These are phyloP conservation scores for Nevesoporus exiguus DNA, from an alignment of 768 basidiomycete genomes.

Conservation along the genomic window DNA sequence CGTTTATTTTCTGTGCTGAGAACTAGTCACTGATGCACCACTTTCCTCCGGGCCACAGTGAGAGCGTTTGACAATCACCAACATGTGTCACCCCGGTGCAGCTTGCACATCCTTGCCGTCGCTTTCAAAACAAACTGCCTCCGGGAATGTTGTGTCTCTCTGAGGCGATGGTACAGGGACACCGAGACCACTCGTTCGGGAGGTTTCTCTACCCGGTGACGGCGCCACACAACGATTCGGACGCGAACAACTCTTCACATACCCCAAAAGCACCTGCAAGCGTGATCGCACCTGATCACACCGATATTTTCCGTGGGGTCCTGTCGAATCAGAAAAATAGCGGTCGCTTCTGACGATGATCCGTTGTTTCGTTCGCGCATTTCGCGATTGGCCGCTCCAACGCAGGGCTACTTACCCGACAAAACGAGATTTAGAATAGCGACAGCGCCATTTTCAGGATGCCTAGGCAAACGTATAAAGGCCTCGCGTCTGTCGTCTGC, in stretches of 20 bases:
- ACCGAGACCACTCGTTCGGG: background rate
- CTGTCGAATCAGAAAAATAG: constrained; percentile 17
- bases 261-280: constrained; percentile 1
- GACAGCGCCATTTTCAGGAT: background rate
- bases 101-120: background rate
- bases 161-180: background rate
- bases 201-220: constrained; percentile 2
- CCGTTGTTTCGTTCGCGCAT: constrained; percentile 6
- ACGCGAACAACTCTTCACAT: background rate
- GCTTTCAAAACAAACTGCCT: background rate
- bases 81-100: background rate
- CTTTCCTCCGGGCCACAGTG: background rate
- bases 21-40: background rate
- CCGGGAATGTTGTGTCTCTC: background rate
- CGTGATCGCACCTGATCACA: background rate
- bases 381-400: constrained; percentile 21
- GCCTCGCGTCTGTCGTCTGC: background rate
- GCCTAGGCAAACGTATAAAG: constrained; percentile 16
- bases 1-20: background rate
- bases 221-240: background rate
- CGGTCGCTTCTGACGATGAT: background rate
- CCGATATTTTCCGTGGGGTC: background rate
- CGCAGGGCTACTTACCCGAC: background rate
- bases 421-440: background rate
- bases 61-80: background rate